phyloP scores from a whole-genome alignment of 2,329 filamentous ascomycete genomes.

The Erysiphe pisi region DNA sequence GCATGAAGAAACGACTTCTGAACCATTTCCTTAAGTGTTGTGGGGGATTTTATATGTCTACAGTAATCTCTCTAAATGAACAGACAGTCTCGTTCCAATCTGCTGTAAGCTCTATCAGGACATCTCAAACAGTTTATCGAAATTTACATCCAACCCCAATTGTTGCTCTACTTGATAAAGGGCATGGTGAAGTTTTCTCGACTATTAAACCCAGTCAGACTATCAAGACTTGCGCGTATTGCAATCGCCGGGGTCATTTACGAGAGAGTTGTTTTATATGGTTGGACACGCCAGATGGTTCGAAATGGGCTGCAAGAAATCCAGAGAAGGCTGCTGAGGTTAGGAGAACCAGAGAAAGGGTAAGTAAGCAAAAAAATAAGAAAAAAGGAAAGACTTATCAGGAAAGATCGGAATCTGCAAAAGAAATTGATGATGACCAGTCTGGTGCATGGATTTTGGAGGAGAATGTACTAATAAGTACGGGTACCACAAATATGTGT shows the following conservation, averaged over 20 bases:
- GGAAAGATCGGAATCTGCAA: too few species aligned
- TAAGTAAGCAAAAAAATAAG: not conserved
- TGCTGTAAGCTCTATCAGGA: not conserved
- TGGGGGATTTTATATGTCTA: conserved; percentile 24
- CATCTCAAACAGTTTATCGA: not conserved
- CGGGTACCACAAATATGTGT: not conserved
- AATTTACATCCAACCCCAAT: conserved; percentile 10
- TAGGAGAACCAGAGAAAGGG: not conserved
- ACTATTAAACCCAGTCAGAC: too few species aligned
- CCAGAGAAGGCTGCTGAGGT: not conserved
- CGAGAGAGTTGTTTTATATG: not conserved
- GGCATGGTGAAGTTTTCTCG: too few species aligned
- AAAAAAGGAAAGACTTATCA: too few species aligned
- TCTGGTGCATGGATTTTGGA: not conserved
- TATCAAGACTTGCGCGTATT: not conserved
- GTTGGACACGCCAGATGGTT: not conserved
- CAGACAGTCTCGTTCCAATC: not conserved
- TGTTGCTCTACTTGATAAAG: not conserved
- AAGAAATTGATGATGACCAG: too few species aligned
- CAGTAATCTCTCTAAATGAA: not conserved
- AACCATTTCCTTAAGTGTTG: conserved; percentile 3
- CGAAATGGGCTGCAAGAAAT: not conserved
- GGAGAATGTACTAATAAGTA: not conserved
- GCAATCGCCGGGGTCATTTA: not conserved
- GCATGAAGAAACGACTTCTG: conserved; percentile 19